Conservation (phyloP, 176 grass and related monocot genomes). For the Otatea glauca region DNA sequence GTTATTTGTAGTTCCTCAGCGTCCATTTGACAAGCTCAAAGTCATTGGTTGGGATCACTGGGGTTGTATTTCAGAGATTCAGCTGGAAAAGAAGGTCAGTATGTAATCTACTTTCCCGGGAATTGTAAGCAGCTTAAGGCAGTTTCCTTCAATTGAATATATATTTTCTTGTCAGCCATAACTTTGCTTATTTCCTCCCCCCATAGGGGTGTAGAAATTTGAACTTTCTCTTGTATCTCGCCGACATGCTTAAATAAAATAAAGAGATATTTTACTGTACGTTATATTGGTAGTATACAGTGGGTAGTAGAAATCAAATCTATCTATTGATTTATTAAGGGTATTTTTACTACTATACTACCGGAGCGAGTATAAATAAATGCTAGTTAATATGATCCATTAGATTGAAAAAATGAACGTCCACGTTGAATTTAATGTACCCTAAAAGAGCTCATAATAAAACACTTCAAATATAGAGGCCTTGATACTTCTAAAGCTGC, state of each 20-base stretch:
- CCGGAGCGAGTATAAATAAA: no score
- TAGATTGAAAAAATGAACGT: no score
- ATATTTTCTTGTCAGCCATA: background rate
- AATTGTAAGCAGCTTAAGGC: background rate
- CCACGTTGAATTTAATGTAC: no score
- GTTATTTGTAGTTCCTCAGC: conserved; percentile 61
- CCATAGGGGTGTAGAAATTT: background rate
- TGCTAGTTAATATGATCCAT: no score
- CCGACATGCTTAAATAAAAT: background rate
- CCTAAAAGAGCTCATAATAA: no score
- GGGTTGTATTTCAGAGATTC: conserved; percentile 88
- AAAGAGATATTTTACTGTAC: no score
- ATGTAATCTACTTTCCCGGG: background rate
- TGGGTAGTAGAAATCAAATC: no score
- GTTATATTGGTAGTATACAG: no score
- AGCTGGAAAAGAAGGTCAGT: conserved; percentile 88
- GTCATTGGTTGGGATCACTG: conserved; percentile 89
- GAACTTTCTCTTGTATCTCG: background rate
- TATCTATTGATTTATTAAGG: no score
- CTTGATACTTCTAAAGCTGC: background rate
- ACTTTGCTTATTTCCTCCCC: background rate
- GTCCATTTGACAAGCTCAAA: conserved; percentile 97
- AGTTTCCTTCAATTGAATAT: background rate
- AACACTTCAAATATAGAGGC: background rate
- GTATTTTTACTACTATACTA: no score